Evolutionary conservation across 2,329 filamentous ascomycete genomes (phyloP).

Genomic region (Conoideocrella luteorostrata): DNA sequence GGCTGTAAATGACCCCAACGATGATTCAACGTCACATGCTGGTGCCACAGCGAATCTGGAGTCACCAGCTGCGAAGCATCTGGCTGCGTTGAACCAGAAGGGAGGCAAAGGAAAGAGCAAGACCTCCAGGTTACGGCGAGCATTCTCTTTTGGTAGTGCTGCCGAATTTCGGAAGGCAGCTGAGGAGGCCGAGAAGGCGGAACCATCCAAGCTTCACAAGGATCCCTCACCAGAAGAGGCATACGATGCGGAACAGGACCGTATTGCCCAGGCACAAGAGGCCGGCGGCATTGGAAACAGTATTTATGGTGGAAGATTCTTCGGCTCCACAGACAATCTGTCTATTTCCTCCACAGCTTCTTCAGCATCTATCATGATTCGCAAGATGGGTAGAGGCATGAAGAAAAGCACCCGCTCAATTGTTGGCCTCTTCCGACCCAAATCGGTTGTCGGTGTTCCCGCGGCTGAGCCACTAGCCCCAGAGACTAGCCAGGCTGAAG

Average conservation of each 20-base stretch:
- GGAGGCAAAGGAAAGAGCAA: conserved; percentile 75
- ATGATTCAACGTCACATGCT: conserved; percentile 34
- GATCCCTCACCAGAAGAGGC: conserved; percentile 56
- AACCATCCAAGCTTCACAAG: conserved; percentile 56
- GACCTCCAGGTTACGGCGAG: conserved; percentile 75
- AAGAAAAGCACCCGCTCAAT: conserved; percentile 89
- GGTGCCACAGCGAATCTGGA: conserved; percentile 32
- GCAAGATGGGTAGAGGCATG: conserved; percentile 98
- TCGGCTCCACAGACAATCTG: conserved; percentile 90
- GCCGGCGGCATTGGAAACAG: conserved; percentile 84
- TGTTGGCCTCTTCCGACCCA: conserved; percentile 89
- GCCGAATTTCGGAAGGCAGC: conserved; percentile 78
- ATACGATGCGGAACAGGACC: conserved; percentile 80
- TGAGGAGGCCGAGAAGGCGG: conserved; percentile 29
- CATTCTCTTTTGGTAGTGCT: conserved; percentile 94
- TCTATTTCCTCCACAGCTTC: conserved; percentile 87
- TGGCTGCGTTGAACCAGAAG: conserved; percentile 81
- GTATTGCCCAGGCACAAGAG: conserved; percentile 89
- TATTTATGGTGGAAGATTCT: conserved; percentile 86
- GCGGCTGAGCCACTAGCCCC: conserved; percentile 60
- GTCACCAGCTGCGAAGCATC: conserved; percentile 75
- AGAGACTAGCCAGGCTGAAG: conserved; percentile 69
- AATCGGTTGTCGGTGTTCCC: conserved; percentile 77
- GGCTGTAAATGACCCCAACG: conserved; percentile 49
- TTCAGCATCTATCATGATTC: conserved; percentile 86